phyloP scores from a whole-genome alignment of 2,329 filamentous ascomycete genomes.

The Paecilomyces sp. region DNA sequence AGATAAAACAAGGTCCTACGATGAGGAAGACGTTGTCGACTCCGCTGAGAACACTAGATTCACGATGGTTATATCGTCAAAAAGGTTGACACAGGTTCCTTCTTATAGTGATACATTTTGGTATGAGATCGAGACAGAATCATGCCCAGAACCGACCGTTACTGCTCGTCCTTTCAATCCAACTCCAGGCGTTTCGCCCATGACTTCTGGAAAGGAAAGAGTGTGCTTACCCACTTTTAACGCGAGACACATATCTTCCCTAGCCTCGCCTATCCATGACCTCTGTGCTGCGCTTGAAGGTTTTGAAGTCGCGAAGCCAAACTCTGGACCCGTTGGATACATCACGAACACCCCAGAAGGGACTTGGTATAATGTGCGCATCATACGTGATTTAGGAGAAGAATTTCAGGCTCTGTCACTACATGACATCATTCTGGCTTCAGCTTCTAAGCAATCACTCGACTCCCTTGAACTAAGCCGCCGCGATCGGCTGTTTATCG shows the following conservation, averaged over 20 bases:
- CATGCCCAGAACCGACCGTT: neutral
- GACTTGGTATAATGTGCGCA: neutral
- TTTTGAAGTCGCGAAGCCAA: neutral
- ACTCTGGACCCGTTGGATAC: neutral
- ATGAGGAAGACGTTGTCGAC: neutral
- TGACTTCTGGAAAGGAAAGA: neutral
- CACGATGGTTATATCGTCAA: neutral
- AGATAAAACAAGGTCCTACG: neutral
- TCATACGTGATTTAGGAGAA: neutral
- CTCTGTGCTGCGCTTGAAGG: neutral
- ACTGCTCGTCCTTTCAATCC: neutral
- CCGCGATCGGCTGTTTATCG: slow-evolving; percentile 7
- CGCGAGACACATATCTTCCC: neutral
- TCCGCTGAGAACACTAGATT: neutral
- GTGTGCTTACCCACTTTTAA: neutral
- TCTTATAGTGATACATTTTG: neutral
- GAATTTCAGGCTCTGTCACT: neutral
- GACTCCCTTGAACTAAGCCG: slow-evolving; percentile 1
- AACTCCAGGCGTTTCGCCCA: neutral
- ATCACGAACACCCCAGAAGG: neutral
- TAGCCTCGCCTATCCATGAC: neutral
- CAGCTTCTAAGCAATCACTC: neutral
- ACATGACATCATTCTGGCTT: neutral
- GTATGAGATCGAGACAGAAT: slow-evolving; percentile 1
- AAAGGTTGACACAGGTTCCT: neutral